These are phyloP conservation scores for Candolleomyces efflorescens DNA, from an alignment of 768 basidiomycete species.

Conservation along the genomic window DNA sequence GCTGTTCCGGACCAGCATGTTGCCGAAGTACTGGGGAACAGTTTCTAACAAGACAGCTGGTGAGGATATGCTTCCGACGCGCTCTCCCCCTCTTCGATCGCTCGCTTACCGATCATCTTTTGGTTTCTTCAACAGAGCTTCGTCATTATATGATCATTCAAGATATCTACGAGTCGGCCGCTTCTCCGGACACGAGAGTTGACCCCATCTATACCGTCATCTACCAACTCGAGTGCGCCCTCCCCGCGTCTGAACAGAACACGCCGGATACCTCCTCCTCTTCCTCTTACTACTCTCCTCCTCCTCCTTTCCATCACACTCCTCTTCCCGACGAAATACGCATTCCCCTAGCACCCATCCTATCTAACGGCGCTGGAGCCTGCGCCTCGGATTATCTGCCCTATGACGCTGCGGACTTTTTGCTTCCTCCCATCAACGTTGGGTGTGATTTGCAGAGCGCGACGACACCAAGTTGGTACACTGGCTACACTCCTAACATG, in stretches of 20 bases:
- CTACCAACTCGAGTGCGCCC: conserved; percentile 5
- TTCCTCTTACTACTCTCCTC: neutral
- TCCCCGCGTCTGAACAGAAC: neutral
- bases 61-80: conserved; percentile 1
- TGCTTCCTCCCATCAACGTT: neutral
- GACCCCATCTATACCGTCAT: conserved; percentile 9
- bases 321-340: neutral
- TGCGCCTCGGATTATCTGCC: neutral
- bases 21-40: conserved; percentile 17
- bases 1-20: conserved; percentile 11
- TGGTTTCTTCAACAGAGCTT: neutral
- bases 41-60: conserved; percentile 12
- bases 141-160: conserved; percentile 7
- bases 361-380: neutral
- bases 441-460: neutral
- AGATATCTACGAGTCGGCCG: conserved; percentile 5
- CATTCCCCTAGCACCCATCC: conserved; percentile 1
- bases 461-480: neutral
- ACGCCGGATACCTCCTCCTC: neutral
- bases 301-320: neutral
- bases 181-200: neutral
- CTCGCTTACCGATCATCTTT: neutral
- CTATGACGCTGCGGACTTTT: neutral
- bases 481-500: neutral
- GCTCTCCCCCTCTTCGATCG: neutral